Evolutionary conservation across 116 monocot genomes (phyloP).

Genomic region (Cymodocea nodosa): DNA sequence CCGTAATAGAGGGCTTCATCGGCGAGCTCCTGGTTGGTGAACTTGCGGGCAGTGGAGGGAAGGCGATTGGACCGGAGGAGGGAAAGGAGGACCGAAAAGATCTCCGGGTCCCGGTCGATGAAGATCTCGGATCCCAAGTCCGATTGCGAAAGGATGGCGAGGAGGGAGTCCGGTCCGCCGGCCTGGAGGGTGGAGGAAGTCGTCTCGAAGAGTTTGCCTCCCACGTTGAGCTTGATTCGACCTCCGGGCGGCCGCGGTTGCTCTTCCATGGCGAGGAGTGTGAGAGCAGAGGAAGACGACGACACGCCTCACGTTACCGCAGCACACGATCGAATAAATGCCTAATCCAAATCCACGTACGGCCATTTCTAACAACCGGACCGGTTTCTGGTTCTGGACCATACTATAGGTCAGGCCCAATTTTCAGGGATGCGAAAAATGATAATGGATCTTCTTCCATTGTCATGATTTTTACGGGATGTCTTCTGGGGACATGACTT

Average conservation of each 20-base stretch:
- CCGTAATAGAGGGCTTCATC: conserved; percentile 73
- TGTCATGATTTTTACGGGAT: too few relatives aligned
- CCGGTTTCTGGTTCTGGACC: too few relatives aligned
- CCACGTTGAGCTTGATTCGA: conserved; percentile 62
- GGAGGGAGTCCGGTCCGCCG: conserved; percentile 36
- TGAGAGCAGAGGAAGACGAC: too few relatives aligned
- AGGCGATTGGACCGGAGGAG: conserved; percentile 49
- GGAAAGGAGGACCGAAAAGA: conserved; percentile 57
- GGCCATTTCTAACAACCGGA: too few relatives aligned
- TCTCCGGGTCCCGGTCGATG: conserved; percentile 77
- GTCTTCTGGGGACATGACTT: too few relatives aligned
- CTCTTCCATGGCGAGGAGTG: too few relatives aligned
- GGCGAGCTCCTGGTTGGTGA: conserved; percentile 37
- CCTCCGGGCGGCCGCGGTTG: neutral
- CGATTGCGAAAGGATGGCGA: conserved; percentile 27
- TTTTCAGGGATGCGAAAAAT: too few relatives aligned
- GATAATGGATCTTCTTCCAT: too few relatives aligned
- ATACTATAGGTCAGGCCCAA: too few relatives aligned
- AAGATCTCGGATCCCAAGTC: conserved; percentile 22
- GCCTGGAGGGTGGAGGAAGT: conserved; percentile 36
- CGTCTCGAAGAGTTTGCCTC: conserved; percentile 70
- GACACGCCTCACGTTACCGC: too few relatives aligned
- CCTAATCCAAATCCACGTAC: too few relatives aligned
- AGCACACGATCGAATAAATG: too few relatives aligned
- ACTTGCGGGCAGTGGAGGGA: conserved; percentile 40